Base-by-base conservation (phyloP, 2,329 filamentous ascomycete genomes). In the Hymenoscyphus salicellus region DNA sequence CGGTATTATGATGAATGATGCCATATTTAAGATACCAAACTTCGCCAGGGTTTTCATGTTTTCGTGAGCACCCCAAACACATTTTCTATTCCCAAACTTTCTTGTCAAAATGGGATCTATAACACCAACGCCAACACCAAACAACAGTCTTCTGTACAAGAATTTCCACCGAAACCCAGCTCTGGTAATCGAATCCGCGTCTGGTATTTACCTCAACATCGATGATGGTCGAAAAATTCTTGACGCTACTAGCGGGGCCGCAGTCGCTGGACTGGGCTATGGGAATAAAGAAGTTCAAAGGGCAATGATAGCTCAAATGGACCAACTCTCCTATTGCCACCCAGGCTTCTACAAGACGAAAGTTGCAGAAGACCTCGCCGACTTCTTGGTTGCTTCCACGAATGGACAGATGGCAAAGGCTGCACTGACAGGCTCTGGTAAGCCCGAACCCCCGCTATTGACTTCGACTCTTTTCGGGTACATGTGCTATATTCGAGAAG, bases 231-330 rank as follows among this genome's bases (percentile, higher is more conserved):
- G 82, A 33, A 79, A 78, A 52, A 82, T 93, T 38, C 81, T 92
- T 8, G 90, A 93, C 72, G 88, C 85, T 1, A 90, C 87, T 32
- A 84, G 88, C 38, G 90, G 90, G 14, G 87, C 90, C 3, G 89
- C 87, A n/a, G 89, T 92, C 1, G 80, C 86, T 7, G 87, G 86
- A 71, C 78, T 93, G 16, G 90, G 90, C 6, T 86, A 91, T 68
- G 85, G 84, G 41, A 82, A 87, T 58, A 72, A 79, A 32, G 79
- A 86, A 38, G 84, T 68, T 91, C 14, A 78, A 79, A 14, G 77
- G 81, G 1, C 88, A 86, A 1, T 90, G 55, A 75, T 79, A 4
- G 71, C 79, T 16, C 66, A 68, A 38, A 32, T 66, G 32, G 28
- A 65, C 20, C 58, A 43, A 5, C 16, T 66, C 20, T 61, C 60